Evolutionary conservation across 768 basidiomycete genomes (phyloP), one percentile per base, ranked within the genome.

Genomic region (Lentinula aciculospora): DNA sequence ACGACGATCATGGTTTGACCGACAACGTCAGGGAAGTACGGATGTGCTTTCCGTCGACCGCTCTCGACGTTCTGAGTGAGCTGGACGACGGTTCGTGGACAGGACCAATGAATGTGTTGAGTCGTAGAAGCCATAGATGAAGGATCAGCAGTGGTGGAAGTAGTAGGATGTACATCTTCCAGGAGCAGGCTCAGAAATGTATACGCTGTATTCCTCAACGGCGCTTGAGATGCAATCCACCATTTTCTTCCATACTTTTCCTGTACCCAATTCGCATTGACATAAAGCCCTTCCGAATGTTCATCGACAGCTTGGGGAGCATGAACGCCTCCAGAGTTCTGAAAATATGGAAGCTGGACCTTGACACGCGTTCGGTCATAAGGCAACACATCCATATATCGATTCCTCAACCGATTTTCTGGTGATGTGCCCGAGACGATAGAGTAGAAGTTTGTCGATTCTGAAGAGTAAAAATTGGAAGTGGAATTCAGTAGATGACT

Each of bases 151-250:
- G 81, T 7, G 63, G 58, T 3, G 69, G 59, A 46, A 75, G 68
- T 27, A 80, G 77, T 58, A 83, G 81, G 39, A 81, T 66, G 60
- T 92, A 76, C 47, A 39, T 36, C 36, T 19, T 88, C 66, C 34
- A 81, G 67, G 60, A 93, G 75, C 47, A 88, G 68, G 61, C 82
- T 88, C 66, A 95, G 81, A 69, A 93, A 93, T 4, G 89, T 73
- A 65, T 94, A 88, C 0, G 81, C 76, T 0, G 92, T 90, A 48
- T 74, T 67, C 4, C 78, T 81, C 32, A 92, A 71, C 0, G 93
- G 91, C 0, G 92, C 93, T 66, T 94, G 92, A 0, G 89, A 80
- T 2, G 91, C 90, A 58, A 94, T 88, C 88, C 91, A 92, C 82
- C 82, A 85, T 64, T 84, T 88, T 31, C 78, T 78, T 6, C 92